Evolutionary conservation across 768 basidiomycete species (phyloP).

Genomic region (Pleurotus pulmonarius): DNA sequence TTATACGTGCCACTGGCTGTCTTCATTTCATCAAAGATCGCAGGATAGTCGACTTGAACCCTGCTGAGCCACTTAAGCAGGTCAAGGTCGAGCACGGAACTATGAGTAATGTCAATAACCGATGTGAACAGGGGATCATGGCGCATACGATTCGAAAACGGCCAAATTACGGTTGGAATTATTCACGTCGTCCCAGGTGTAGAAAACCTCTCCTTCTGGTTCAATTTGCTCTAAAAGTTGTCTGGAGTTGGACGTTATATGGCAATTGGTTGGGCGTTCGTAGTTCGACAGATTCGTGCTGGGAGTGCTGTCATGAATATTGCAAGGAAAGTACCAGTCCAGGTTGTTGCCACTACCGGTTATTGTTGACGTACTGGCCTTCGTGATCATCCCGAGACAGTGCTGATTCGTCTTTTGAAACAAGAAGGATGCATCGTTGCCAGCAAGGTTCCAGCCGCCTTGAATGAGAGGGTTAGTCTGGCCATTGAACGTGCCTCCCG

Average conservation of each 20-base stretch:
- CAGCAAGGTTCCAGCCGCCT: slow-evolving; percentile 71
- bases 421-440: slow-evolving; percentile 90
- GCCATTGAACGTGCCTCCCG: slow-evolving; percentile 68
- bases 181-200: slow-evolving; percentile 84
- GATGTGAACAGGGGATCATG: slow-evolving; percentile 1
- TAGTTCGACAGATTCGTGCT: slow-evolving; percentile 70
- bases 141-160: slow-evolving; percentile 88
- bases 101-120: slow-evolving; percentile 24
- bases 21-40: slow-evolving; percentile 78
- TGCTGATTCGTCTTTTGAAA: slow-evolving; percentile 91
- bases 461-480: slow-evolving; percentile 79
- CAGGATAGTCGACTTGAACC: slow-evolving; percentile 78
- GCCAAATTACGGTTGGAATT: slow-evolving; percentile 74
- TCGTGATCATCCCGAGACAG: slow-evolving; percentile 75
- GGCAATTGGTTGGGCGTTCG: slow-evolving; percentile 65
- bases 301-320: slow-evolving; percentile 71
- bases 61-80: slow-evolving; percentile 83
- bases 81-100: slow-evolving; percentile 83
- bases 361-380: slow-evolving; percentile 69
- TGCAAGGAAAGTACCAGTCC: slow-evolving; percentile 99
- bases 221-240: slow-evolving; percentile 42
- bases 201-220: slow-evolving; percentile 85
- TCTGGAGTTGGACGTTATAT: slow-evolving; percentile 54
- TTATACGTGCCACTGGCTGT: slow-evolving; percentile 67
- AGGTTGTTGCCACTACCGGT: slow-evolving; percentile 53